Evolutionary conservation across 208 protist species (phyloP).

Genomic region (Phytomonas sp.): DNA sequence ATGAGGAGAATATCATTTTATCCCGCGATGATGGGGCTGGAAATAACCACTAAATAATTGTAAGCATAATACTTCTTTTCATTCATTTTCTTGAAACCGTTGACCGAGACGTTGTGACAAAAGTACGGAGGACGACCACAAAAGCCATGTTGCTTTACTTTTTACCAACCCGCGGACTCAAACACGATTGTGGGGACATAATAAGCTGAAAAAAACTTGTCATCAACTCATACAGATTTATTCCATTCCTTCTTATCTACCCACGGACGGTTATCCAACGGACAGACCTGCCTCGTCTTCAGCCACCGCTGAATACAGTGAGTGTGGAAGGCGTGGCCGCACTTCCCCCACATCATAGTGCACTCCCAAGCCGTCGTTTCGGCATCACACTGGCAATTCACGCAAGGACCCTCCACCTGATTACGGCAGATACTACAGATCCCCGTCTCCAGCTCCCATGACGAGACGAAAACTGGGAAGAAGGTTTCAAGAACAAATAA

Average conservation of each 20-base stretch:
- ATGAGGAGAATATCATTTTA: neutral
- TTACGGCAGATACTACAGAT: conserved; percentile 98
- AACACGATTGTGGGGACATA: neutral
- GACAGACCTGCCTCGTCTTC: conserved; percentile 95
- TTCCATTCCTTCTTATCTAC: conserved; percentile 74
- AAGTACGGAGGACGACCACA: neutral
- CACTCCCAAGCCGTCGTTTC: conserved; percentile 60
- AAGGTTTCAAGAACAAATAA: conserved; percentile 86
- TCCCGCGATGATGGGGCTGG: neutral
- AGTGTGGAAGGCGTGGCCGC: conserved; percentile 98
- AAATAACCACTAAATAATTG: conserved; percentile 1
- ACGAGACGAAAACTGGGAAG: conserved; percentile 94
- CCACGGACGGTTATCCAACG: conserved; percentile 95
- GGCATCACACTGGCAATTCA: conserved; percentile 92
- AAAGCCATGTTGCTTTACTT: neutral
- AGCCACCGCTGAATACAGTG: conserved; percentile 99
- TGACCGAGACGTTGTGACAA: neutral
- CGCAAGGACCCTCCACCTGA: conserved; percentile 96
- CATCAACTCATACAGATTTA: conserved; percentile 5
- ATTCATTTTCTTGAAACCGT: neutral
- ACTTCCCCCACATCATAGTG: conserved; percentile 96
- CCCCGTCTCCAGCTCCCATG: conserved; percentile 94
- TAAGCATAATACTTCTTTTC: neutral
- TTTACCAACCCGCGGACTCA: neutral
- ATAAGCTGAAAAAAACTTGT: neutral